These are phyloP conservation scores for Truncatella angustata DNA, from an alignment of 2,329 filamentous ascomycete genomes.

Conservation along the genomic window DNA sequence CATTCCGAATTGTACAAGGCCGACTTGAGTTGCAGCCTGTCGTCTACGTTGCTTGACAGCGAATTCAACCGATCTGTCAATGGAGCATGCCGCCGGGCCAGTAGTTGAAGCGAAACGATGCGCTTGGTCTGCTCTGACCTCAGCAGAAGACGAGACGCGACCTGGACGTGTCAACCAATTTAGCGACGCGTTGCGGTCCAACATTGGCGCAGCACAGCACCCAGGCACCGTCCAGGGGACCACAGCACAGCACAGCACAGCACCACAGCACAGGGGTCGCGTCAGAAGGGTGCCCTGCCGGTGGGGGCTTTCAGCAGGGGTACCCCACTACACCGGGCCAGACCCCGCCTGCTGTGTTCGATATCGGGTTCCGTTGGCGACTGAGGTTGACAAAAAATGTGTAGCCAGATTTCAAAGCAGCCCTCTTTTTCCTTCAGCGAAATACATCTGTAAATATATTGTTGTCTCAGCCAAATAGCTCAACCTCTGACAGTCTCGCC, in stretches of 20 bases:
- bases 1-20: slow-evolving; percentile 26
- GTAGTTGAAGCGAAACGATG: too few species aligned
- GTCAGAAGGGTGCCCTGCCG: too few species aligned
- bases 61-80: not conserved
- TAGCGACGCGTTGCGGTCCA: slow-evolving; percentile 19
- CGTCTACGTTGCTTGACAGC: too few species aligned
- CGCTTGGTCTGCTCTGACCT: too few species aligned
- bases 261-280: too few species aligned
- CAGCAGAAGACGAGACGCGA: slow-evolving; percentile 34
- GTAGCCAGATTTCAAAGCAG: slow-evolving; percentile 4
- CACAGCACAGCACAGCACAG: too few species aligned
- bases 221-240: too few species aligned
- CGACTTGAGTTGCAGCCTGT: not conserved
- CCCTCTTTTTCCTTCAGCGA: not conserved
- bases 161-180: slow-evolving; percentile 38
- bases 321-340: slow-evolving; percentile 4
- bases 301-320: not conserved
- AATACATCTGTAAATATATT: too few species aligned
- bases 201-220: too few species aligned
- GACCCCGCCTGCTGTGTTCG: not conserved
- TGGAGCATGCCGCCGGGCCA: too few species aligned
- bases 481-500: too few species aligned
- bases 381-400: not conserved
- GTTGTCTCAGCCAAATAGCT: too few species aligned
- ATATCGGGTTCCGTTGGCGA: not conserved